phyloP scores from a whole-genome alignment of 2,329 filamentous ascomycete species.

The Neonectria faginata region DNA sequence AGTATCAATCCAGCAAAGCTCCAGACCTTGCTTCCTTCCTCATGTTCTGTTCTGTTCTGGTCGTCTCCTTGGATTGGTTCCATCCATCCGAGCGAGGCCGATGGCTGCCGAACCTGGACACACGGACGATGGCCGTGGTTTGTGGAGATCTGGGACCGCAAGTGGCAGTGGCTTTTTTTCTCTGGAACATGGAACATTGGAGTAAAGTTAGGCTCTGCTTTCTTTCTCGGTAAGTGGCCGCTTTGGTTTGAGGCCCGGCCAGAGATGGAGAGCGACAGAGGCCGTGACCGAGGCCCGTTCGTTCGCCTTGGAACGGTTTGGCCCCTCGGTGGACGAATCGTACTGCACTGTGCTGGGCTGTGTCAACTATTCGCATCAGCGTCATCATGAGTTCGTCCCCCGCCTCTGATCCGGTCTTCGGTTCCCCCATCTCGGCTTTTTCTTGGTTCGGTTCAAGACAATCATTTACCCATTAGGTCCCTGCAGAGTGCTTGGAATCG shows the following conservation, averaged over 20 bases:
- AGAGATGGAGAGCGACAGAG: not conserved
- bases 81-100: conserved; percentile 52
- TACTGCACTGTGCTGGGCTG: too few relatives aligned
- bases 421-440: not conserved
- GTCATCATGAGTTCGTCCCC: conserved; percentile 22
- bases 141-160: conserved; percentile 13
- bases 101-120: conserved; percentile 47
- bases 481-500: not conserved
- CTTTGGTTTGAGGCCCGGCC: not conserved
- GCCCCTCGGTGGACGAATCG: not conserved
- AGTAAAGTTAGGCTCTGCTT: not conserved
- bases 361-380: not conserved
- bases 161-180: conserved; percentile 3
- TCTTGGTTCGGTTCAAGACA: not conserved
- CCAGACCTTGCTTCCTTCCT: too few relatives aligned
- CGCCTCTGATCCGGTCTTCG: conserved; percentile 6
- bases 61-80: conserved; percentile 32
- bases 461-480: not conserved
- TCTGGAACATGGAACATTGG: conserved; percentile 8
- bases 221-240: conserved; percentile 10
- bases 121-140: conserved; percentile 43
- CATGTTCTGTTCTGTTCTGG: not conserved
- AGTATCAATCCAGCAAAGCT: not conserved
- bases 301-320: conserved; percentile 9
- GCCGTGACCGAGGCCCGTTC: conserved; percentile 22